Conservation (phyloP, 108 stramenopile species). For the Cylindrotheca fusiformis region DNA sequence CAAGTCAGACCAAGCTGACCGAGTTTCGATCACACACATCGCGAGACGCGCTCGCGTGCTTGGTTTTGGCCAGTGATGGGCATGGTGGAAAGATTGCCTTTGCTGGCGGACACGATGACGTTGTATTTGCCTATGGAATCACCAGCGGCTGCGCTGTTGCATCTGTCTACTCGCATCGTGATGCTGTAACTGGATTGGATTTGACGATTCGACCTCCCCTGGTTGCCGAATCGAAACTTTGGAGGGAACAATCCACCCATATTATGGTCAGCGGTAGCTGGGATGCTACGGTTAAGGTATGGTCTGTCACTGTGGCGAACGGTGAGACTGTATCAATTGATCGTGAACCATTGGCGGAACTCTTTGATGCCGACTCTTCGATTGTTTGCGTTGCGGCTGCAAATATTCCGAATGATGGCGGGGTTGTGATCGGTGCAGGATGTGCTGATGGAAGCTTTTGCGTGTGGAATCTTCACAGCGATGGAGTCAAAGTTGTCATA, state of each 20-base stretch:
- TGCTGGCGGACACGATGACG: slow-evolving; percentile 76
- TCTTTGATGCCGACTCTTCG: slow-evolving; percentile 64
- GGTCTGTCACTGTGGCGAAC: slow-evolving; percentile 52
- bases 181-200: slow-evolving; percentile 67
- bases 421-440: slow-evolving; percentile 50
- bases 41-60: slow-evolving; percentile 61
- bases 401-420: slow-evolving; percentile 26
- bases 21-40: slow-evolving; percentile 49
- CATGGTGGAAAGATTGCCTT: slow-evolving; percentile 59
- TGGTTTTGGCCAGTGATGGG: slow-evolving; percentile 47
- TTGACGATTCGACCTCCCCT: slow-evolving; percentile 35
- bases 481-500: slow-evolving; percentile 59
- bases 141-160: slow-evolving; percentile 69
- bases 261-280: slow-evolving; percentile 68
- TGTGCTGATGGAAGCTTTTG: slow-evolving; percentile 63
- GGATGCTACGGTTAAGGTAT: slow-evolving; percentile 76
- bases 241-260: slow-evolving; percentile 52
- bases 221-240: slow-evolving; percentile 35
- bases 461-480: slow-evolving; percentile 57
- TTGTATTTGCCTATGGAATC: slow-evolving; percentile 72
- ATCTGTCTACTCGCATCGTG: slow-evolving; percentile 66
- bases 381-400: slow-evolving; percentile 54
- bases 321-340: slow-evolving; percentile 64
- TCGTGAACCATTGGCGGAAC: slow-evolving; percentile 65
- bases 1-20: slow-evolving; percentile 35